Conservation (phyloP, 2,329 filamentous ascomycete species). For the Zasmidium cellare region DNA sequence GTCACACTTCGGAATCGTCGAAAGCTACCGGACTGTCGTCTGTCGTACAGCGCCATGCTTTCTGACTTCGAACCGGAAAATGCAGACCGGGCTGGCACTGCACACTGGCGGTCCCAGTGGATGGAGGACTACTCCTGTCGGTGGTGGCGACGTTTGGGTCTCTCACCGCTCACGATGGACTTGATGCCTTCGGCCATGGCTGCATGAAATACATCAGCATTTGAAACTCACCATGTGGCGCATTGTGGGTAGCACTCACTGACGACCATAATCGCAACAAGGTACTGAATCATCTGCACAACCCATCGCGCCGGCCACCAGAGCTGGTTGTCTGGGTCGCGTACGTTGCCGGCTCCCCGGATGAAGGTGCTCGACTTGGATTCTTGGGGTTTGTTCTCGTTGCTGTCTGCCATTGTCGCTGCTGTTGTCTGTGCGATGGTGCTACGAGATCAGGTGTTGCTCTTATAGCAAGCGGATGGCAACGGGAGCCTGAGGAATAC, state of each 20-base stretch:
- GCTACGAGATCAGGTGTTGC: neutral
- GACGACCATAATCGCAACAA: constrained; percentile 28
- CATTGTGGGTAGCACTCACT: constrained; percentile 13
- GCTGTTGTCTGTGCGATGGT: neutral
- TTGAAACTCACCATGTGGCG: neutral
- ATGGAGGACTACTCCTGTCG: neutral
- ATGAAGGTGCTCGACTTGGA: constrained; percentile 25
- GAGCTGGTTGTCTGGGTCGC: constrained; percentile 27
- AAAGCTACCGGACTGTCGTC: neutral
- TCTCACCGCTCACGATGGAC: constrained; percentile 22
- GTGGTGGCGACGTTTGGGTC: constrained; percentile 9
- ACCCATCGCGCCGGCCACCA: constrained; percentile 29
- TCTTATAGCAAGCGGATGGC: neutral
- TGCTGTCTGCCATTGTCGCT: constrained; percentile 8
- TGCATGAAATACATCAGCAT: constrained; percentile 8
- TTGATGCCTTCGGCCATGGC: constrained; percentile 26
- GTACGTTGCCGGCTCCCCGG: constrained; percentile 25
- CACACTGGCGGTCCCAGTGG: neutral
- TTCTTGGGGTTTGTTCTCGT: constrained; percentile 9
- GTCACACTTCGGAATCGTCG: neutral
- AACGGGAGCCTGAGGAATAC: neutral
- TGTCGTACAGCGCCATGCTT: constrained; percentile 3
- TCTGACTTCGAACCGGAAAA: constrained; percentile 7
- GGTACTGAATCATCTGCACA: constrained; percentile 27
- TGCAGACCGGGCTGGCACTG: neutral